phyloP scores from a whole-genome alignment of 2,329 filamentous ascomycete species.

The Colletotrichum siamense region DNA sequence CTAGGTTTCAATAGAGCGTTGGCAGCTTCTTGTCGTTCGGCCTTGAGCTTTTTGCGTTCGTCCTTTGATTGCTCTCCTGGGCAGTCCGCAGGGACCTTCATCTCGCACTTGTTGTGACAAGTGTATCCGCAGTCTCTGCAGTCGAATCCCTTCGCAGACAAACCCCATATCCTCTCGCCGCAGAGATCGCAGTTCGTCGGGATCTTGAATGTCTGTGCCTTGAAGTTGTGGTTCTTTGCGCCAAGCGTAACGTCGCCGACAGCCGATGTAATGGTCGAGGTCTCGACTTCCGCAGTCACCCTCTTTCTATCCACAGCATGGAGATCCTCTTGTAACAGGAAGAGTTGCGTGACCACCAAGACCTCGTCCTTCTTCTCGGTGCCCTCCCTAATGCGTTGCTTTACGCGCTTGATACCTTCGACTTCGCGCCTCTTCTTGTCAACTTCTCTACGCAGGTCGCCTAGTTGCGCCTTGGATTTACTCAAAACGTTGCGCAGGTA shows the following conservation, averaged over 20 bases:
- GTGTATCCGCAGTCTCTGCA: conserved; percentile 97
- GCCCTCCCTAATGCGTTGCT: conserved; percentile 80
- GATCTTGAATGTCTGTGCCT: conserved; percentile 98
- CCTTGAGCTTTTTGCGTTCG: conserved; percentile 92
- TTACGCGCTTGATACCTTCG: conserved; percentile 74
- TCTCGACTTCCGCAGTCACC: conserved; percentile 90
- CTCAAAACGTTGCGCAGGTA: conserved; percentile 90
- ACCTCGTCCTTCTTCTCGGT: conserved; percentile 90
- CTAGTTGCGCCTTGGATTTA: conserved; percentile 86
- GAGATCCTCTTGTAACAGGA: conserved; percentile 81
- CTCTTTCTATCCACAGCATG: conserved; percentile 85
- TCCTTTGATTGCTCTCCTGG: conserved; percentile 94
- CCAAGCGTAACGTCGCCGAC: conserved; percentile 93
- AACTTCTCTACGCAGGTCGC: conserved; percentile 80
- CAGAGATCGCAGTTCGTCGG: conserved; percentile 98
- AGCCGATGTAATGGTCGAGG: conserved; percentile 86
- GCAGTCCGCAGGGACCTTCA: conserved; percentile 97
- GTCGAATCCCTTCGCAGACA: conserved; percentile 95
- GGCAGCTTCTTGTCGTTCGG: conserved; percentile 80
- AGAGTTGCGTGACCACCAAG: conserved; percentile 81
- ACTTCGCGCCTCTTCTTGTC: conserved; percentile 89
- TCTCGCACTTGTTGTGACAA: conserved; percentile 98
- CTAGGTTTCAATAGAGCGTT: conserved; percentile 61
- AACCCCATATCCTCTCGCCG: conserved; percentile 94
- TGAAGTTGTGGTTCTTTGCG: conserved; percentile 96